Evolutionary conservation across 2,329 filamentous ascomycete species (phyloP).

Genomic region (Fusarium pseudograminearum): DNA sequence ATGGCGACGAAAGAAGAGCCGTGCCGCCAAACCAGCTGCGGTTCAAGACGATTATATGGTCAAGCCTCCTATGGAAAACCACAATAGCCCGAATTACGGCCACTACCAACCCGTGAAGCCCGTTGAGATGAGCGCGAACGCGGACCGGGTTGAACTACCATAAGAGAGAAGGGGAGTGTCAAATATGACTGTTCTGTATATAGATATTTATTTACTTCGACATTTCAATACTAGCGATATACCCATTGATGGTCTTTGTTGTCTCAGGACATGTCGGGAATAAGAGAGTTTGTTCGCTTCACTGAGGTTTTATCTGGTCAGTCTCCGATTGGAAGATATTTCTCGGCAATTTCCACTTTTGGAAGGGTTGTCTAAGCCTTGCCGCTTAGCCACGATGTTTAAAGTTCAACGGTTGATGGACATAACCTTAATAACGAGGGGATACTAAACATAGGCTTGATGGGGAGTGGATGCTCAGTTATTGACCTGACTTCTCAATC

Average conservation of each 20-base stretch:
- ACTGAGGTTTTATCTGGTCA: background rate
- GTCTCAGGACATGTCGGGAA: background rate
- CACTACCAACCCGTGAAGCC: background rate
- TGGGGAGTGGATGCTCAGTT: accelerated
- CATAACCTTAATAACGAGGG: background rate
- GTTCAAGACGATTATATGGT: background rate
- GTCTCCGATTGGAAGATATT: background rate
- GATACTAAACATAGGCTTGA: background rate
- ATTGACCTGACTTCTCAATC: too few relatives aligned
- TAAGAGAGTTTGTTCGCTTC: background rate
- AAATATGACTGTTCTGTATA: background rate
- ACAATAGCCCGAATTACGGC: background rate
- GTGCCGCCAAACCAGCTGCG: background rate
- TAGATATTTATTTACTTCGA: background rate
- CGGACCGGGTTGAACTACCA: background rate
- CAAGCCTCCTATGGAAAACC: background rate
- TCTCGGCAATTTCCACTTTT: background rate
- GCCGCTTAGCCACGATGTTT: background rate
- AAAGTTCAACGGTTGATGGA: background rate
- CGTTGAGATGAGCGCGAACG: background rate
- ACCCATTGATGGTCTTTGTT: background rate
- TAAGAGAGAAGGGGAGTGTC: background rate
- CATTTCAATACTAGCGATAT: background rate
- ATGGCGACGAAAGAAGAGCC: conserved; percentile 1
- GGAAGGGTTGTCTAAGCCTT: background rate